Evolutionary conservation across 2,329 filamentous ascomycete species (phyloP).

Genomic region (Botrytis pseudocinerea): DNA sequence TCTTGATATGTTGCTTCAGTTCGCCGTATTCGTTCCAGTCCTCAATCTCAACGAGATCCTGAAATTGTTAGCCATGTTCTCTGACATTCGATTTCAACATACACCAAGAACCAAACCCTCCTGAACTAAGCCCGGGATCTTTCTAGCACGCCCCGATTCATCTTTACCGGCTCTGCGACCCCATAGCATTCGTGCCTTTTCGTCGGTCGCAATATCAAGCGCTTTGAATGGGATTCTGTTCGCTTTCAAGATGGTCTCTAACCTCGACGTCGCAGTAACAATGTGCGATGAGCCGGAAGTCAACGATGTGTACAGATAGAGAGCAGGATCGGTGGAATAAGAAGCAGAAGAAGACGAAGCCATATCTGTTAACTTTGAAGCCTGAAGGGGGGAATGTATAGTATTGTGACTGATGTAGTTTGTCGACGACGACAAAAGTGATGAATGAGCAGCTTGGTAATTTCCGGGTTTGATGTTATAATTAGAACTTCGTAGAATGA

Average conservation of each 20-base stretch:
- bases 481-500: background rate
- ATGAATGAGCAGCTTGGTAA: background rate
- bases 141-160: conserved; percentile 61
- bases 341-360: conserved; percentile 37
- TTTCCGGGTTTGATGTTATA: background rate
- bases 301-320: conserved; percentile 95
- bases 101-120: conserved; percentile 83
- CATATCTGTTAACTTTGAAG: conserved; percentile 33
- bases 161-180: conserved; percentile 77
- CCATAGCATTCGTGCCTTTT: conserved; percentile 87
- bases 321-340: conserved; percentile 60
- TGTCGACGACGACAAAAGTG: background rate
- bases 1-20: conserved; percentile 71
- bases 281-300: conserved; percentile 96
- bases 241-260: conserved; percentile 93
- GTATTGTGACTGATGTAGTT: background rate
- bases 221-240: conserved; percentile 94
- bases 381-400: background rate
- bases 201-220: conserved; percentile 86
- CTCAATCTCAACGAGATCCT: conserved; percentile 93
- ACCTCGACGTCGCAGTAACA: conserved; percentile 89
- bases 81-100: conserved; percentile 45
- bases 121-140: conserved; percentile 86
- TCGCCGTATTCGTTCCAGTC: conserved; percentile 99
- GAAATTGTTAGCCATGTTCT: conserved; percentile 28